Evolutionary conservation across 1,139 yeast species (phyloP), one percentile per base, ranked within the genome.

Genomic region (Magnusiomyces magnusii): DNA sequence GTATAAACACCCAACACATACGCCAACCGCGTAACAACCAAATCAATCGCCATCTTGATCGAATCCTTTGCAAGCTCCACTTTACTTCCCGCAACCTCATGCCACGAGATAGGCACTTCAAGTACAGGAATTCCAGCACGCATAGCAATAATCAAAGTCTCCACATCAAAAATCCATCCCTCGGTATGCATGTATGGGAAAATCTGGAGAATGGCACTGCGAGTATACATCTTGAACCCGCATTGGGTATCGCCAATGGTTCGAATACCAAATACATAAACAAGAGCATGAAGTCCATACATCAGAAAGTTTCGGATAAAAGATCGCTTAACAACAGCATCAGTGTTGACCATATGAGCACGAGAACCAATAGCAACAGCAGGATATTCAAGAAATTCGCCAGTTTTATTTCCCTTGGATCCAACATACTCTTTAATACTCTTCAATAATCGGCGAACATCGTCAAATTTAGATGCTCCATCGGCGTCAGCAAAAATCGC

Each of bases 131-230:
- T 85, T 0, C 73, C 67, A 70, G 89, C 91, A 62, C 88, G 77
- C 65, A 83, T 81, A 1, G 93, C 97, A 62, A 95, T 76, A 63
- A 93, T 81, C 64, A 93, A 78, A 23, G 93, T 83, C 73, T 93
- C 99, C 51, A 93, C 98, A 69, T 93, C 99, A 72, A 93, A 93
- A 50, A 95, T 93, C 99, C 99, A 93, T 60, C 99, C 84, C 73
- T 93, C 99, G 17, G 96, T 92, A 71, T 93, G 98, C 88, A 95
- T 83, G 65, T 81, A 86, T 2, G 98, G 97, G 73, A 91, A 91
- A 51, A 93, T 87, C 58, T 69, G 68, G 21, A 69, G 69, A 21
- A 86, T 80, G 0, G 97, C 86, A 15, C 78, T 76, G 62, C 83
- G 80, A 65, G 93, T 88, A 73, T 92, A 93, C 75, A 93, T 76